phyloP scores from a whole-genome alignment of 176 grass and related monocot species.

The Aegilops speltoides region DNA sequence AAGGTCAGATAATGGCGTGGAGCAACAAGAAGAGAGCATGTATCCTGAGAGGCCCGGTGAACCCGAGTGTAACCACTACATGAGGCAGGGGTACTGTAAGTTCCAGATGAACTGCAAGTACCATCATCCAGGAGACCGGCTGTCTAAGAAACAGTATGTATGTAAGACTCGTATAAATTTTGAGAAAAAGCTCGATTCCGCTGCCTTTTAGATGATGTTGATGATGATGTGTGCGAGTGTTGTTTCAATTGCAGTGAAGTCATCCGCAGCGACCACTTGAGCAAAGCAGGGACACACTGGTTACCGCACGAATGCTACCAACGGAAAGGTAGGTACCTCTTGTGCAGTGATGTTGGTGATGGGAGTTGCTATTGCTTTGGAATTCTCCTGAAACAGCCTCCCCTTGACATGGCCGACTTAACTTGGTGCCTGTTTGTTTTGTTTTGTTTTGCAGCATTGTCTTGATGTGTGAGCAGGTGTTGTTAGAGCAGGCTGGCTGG shows the following conservation, averaged over 20 bases:
- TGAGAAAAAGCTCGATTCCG: neutral
- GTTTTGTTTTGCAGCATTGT: too few species aligned
- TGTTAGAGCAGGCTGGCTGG: too few species aligned
- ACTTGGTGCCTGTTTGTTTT: too few species aligned
- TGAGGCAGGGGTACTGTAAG: slow-evolving; percentile 54
- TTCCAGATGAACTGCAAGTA: slow-evolving; percentile 55
- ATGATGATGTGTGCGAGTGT: slow-evolving; percentile 15
- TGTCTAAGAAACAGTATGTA: slow-evolving; percentile 21
- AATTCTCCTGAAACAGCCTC: too few species aligned
- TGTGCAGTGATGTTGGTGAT: too few species aligned
- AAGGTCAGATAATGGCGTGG: neutral
- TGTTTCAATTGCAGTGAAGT: neutral
- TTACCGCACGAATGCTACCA: neutral
- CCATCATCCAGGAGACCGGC: slow-evolving; percentile 43
- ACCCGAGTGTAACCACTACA: slow-evolving; percentile 42
- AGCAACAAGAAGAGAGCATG: slow-evolving; percentile 20
- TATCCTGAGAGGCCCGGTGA: slow-evolving; percentile 56
- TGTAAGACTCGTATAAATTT: neutral
- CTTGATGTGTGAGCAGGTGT: too few species aligned
- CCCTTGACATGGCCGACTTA: too few species aligned
- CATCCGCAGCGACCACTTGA: neutral
- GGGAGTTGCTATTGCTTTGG: too few species aligned
- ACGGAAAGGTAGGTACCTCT: slow-evolving; percentile 23
- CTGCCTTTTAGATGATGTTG: slow-evolving; percentile 11
- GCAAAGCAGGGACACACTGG: neutral